Conservation (phyloP, 75 land plant genomes). For the Gnetum montanum region DNA sequence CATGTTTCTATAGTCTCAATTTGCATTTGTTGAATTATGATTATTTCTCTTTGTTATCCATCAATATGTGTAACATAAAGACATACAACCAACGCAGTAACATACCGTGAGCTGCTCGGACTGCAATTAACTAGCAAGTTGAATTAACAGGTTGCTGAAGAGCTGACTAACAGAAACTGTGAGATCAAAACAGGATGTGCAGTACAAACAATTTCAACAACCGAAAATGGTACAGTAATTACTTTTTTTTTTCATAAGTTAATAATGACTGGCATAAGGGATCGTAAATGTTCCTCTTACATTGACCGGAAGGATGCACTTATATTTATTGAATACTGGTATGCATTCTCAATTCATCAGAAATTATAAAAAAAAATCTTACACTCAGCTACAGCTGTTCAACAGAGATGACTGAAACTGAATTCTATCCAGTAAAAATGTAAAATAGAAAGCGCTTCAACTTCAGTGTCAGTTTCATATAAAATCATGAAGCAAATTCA, state of each 20-base stretch:
- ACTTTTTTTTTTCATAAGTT: background rate
- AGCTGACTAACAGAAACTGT: slow-evolving; percentile 42
- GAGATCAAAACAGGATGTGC: slow-evolving; percentile 42
- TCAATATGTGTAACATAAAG: background rate
- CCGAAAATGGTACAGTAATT: slow-evolving; percentile 37
- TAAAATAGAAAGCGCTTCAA: no score
- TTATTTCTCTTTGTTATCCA: background rate
- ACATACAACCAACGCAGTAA: background rate
- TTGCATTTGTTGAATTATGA: background rate
- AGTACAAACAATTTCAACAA: slow-evolving; percentile 40
- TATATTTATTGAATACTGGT: no score
- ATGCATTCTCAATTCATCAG: no score
- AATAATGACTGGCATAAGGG: no score
- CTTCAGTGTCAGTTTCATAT: no score
- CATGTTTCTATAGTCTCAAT: background rate
- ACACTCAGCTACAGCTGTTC: no score
- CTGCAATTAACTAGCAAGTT: background rate
- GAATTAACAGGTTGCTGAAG: slow-evolving; percentile 48
- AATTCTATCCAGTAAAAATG: no score
- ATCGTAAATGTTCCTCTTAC: no score
- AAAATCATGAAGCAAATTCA: no score
- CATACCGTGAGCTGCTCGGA: background rate
- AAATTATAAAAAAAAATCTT: no score
- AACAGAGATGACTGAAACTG: no score
- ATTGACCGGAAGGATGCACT: no score